Conservation (phyloP, 1,139 yeast species). For the Yamadazyma blattariae region DNA sequence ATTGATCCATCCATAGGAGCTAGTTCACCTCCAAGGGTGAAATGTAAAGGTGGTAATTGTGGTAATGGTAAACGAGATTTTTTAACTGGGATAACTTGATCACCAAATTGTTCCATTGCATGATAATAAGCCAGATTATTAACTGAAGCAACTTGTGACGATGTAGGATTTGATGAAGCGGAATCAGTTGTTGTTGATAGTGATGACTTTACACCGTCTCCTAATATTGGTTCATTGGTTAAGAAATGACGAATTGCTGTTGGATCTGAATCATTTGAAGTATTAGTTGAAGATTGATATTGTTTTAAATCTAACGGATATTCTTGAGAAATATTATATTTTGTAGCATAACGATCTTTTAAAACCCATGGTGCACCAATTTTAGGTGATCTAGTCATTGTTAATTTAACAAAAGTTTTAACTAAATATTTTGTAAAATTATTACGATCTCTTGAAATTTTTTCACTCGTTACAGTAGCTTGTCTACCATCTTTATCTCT, state of each 20-base stretch:
- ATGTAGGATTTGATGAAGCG: not conserved
- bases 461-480: constrained; percentile 68
- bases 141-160: not conserved
- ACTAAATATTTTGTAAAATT: constrained; percentile 87
- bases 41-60: not conserved
- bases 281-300: constrained; percentile 38
- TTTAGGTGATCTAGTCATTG: constrained; percentile 78
- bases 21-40: not conserved
- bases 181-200: not conserved
- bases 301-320: constrained; percentile 54
- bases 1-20: not conserved
- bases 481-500: constrained; percentile 51
- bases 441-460: constrained; percentile 78
- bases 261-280: constrained; percentile 30
- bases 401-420: constrained; percentile 82
- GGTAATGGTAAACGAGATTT: constrained; percentile 1
- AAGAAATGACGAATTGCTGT: constrained; percentile 14
- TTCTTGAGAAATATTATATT: constrained; percentile 56
- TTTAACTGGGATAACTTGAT: constrained; percentile 1
- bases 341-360: constrained; percentile 67
- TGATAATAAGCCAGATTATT: not conserved
- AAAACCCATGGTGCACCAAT: constrained; percentile 98
- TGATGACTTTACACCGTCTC: not conserved
- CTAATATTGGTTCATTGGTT: constrained; percentile 5
- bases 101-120: not conserved